Base-by-base conservation (phyloP, 371 early-diverging fungal genomes). In the Gilbertella persicaria region DNA sequence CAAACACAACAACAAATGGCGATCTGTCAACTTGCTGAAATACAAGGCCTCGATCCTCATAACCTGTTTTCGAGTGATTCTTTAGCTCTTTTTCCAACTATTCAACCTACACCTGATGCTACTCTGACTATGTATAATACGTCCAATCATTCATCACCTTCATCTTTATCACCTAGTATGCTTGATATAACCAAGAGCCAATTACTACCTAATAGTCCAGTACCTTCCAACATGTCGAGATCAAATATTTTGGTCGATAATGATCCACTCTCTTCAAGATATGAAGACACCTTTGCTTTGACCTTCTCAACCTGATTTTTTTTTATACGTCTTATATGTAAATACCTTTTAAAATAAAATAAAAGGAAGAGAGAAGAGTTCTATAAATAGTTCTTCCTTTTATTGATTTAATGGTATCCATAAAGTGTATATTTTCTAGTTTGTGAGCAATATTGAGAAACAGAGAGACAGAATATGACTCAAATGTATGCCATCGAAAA, bases 1-100 rank as follows among this genome's bases (percentile, higher is more conserved):
- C 83, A 83, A 48, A 35, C 23, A 5, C 62, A 79, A 17, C 86
- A 85, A 44, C 82, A 86, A 64, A 61, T 66, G 33, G 52, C 78
- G 39, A 73, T 86, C 25, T 24, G 19, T 10, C 43, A 50, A 42
- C 35, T 62, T 23, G 59, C 59, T 19, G 53, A 58, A 23, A 52
- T 46, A 41, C 59, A 58, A 58, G 59, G 59, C 28, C 36, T 58
- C 28, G 35, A 24, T 5, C 42, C 38, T 12, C 12, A 23, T 19
- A 54, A 60, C 20, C 39, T 60, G 14, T 14, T 40, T 7, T 25
- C 35, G 37, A 38, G 57, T 56, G 43, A 21, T 17, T 24, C 19
- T 16, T 36, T 23, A 49, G 7, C 5, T 7, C 29, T 38, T 2
- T 39, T 38, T 5, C 42, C 45, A 16, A 40, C 59, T 26, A 26